Base-by-base conservation (phyloP, 768 basidiomycete species). In the Suillus subalutaceus region DNA sequence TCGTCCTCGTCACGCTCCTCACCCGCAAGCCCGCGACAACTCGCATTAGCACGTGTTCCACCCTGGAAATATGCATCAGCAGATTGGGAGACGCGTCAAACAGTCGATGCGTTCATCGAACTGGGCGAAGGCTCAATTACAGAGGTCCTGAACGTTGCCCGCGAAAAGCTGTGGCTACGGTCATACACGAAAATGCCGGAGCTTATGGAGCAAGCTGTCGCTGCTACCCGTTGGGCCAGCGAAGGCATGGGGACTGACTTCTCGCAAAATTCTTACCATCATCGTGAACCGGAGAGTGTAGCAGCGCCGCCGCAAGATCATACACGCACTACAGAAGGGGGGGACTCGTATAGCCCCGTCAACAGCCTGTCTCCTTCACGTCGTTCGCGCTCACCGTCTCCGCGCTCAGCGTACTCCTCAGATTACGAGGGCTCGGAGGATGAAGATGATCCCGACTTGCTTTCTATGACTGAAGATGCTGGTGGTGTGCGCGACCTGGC, bases 111-210 rank as follows among this genome's bases (percentile, higher is more conserved):
- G n/a, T 93, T 90, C 77, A 76, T 92, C 46, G 91, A 92, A 65
- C 79, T 90, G 32, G 90, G 85, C 3, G 92, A 93, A 68, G 91
- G 91, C 26, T 84, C 81, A 7, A 84, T 93, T 66, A 70, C 73
- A 53, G 88, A 90, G 56, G 87, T 92, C 26, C 73, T 92, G 41
- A 73, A 73, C 38, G 75, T 90, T 37, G 88, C 89, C 18, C 81
- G 86, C 67, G 92, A 93, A 75, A 90, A 91, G 74, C 80, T 83
- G 64, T 93, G 92, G 92, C 73, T 93, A 58, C 79, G 86, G 44
- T 82, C 78, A 48, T 74, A 86, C 72, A 93, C 92, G 0, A 88
- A 88, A 67, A 81, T 92, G 66, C 79, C 81, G 2, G 88, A 90
- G 65, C 82, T 92, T 72, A 84, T 91, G 75, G 80, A 82, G 67